Conservation (phyloP, 768 basidiomycete genomes). For the Baorangia bicolor region DNA sequence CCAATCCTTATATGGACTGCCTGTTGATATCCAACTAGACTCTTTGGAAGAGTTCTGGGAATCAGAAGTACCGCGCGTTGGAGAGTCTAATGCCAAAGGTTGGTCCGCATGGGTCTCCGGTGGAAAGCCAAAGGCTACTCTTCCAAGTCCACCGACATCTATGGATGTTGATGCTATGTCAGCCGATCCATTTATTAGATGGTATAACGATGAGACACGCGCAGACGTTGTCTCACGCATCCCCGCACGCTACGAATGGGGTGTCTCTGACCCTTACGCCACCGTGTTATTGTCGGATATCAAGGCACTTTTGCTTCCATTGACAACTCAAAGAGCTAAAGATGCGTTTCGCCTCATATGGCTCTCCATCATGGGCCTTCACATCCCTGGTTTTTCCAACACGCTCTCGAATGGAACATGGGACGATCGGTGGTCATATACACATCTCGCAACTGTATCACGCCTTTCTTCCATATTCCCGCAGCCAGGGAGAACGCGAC, state of each 20-base stretch:
- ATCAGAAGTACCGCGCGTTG: conserved; percentile 71
- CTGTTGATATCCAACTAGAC: conserved; percentile 51
- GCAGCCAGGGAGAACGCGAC: conserved; percentile 25
- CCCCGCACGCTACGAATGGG: conserved; percentile 55
- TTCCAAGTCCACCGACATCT: conserved; percentile 5
- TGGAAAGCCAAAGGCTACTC: conserved; percentile 36
- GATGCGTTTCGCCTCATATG: conserved; percentile 63
- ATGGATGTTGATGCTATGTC: conserved; percentile 26
- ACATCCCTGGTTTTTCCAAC: conserved; percentile 62
- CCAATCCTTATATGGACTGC: conserved; percentile 37
- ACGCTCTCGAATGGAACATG: conserved; percentile 43
- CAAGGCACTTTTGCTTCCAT: conserved; percentile 49
- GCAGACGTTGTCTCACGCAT: conserved; percentile 44
- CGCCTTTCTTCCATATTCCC: conserved; percentile 58
- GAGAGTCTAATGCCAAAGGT: conserved; percentile 63
- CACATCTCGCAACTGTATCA: conserved; percentile 43
- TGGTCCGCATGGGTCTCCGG: conserved; percentile 64
- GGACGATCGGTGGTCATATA: conserved; percentile 70
- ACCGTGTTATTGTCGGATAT: conserved; percentile 75
- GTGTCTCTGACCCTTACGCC: conserved; percentile 65
- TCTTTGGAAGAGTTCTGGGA: conserved; percentile 84
- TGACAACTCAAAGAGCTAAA: conserved; percentile 47
- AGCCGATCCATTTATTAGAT: conserved; percentile 66
- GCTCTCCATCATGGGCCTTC: conserved; percentile 69
- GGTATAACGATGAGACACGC: conserved; percentile 57